A percentile compares a stretch with the other conserved stretches of the same genome.
Conservation (phyloP, 2,329 filamentous ascomycete species). For the Podosphaera aphanis region DNA sequence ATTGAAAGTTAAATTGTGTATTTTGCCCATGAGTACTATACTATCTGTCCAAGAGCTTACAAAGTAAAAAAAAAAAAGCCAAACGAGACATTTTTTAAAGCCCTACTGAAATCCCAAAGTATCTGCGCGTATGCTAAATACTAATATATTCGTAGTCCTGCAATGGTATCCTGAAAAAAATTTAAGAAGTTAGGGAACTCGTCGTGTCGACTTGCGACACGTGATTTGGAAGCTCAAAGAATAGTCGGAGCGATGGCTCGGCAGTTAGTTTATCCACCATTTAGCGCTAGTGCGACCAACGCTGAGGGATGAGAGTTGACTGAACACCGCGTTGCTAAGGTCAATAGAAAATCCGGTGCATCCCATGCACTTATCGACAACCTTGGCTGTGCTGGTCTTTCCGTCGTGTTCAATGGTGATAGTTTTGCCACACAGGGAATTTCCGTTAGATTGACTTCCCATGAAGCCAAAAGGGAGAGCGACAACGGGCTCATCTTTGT, state of each 20-base stretch:
- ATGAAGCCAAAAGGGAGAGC: slow-evolving; percentile 44
- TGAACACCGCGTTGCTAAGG: slow-evolving; percentile 31
- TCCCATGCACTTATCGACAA: slow-evolving; percentile 57
- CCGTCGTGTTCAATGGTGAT: slow-evolving; percentile 43
- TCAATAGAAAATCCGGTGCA: slow-evolving; percentile 36
- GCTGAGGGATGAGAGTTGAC: slow-evolving; percentile 24
- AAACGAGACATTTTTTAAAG: background rate
- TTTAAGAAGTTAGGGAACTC: background rate
- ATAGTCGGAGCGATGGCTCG: background rate
- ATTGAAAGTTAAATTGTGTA: too few relatives aligned
- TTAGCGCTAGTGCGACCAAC: slow-evolving; percentile 20
- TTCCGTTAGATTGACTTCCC: slow-evolving; percentile 37
- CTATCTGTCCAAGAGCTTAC: background rate
- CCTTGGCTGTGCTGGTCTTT: slow-evolving; percentile 30
- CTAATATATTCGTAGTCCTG: background rate
- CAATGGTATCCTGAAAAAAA: background rate
- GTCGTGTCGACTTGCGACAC: background rate
- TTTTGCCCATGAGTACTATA: background rate
- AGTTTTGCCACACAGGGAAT: slow-evolving; percentile 46
- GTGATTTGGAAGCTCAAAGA: background rate
- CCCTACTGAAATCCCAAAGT: background rate
- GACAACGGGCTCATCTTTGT: slow-evolving; percentile 36
- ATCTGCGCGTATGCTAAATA: background rate
- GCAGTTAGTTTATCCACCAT: slow-evolving; percentile 26
- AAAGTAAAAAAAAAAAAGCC: background rate